Evolutionary conservation across 352 stramenopile species (phyloP).

Genomic region (Phytophthora cryptogea): DNA sequence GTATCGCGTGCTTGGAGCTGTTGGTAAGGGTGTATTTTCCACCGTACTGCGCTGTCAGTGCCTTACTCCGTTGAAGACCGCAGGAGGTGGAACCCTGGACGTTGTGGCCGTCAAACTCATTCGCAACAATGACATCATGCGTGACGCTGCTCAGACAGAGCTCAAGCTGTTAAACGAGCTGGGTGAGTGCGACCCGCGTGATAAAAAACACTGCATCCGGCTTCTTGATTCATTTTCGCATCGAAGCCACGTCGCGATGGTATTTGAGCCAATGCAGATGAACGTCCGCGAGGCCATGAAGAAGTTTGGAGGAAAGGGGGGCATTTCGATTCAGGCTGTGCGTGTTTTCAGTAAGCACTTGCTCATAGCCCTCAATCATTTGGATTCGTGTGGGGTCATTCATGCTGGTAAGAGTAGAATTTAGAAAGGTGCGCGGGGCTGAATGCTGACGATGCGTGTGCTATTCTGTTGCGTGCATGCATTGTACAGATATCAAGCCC

Average conservation of each 20-base stretch:
- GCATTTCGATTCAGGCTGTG: slow-evolving; percentile 86
- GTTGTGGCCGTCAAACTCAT: slow-evolving; percentile 89
- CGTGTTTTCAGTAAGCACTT: slow-evolving; percentile 85
- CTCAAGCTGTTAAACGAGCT: slow-evolving; percentile 83
- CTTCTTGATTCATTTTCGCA: slow-evolving; percentile 90
- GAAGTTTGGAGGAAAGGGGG: slow-evolving; percentile 86
- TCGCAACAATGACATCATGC: slow-evolving; percentile 98
- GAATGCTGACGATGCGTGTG: slow-evolving; percentile 6
- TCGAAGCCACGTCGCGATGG: slow-evolving; percentile 95
- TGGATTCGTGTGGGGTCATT: slow-evolving; percentile 85
- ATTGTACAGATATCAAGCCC: slow-evolving; percentile 93
- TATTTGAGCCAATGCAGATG: slow-evolving; percentile 98
- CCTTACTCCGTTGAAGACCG: slow-evolving; percentile 40
- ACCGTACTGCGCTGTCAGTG: slow-evolving; percentile 96
- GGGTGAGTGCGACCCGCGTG: slow-evolving; percentile 59
- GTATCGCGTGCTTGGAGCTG: slow-evolving; percentile 94
- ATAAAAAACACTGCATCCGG: slow-evolving; percentile 88
- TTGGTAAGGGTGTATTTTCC: slow-evolving; percentile 98
- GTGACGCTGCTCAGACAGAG: slow-evolving; percentile 92
- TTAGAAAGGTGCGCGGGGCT: slow-evolving; percentile 1
- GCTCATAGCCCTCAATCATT: slow-evolving; percentile 76
- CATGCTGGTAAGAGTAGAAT: slow-evolving; percentile 79
- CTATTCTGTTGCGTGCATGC: background rate
- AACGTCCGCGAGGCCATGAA: slow-evolving; percentile 95
- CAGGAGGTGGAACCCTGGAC: slow-evolving; percentile 14